A percentile compares a stretch with the other conserved stretches of the same genome.
Evolutionary conservation across 768 basidiomycete species (phyloP).

Genomic region (Phylloporus rhodoxanthus): DNA sequence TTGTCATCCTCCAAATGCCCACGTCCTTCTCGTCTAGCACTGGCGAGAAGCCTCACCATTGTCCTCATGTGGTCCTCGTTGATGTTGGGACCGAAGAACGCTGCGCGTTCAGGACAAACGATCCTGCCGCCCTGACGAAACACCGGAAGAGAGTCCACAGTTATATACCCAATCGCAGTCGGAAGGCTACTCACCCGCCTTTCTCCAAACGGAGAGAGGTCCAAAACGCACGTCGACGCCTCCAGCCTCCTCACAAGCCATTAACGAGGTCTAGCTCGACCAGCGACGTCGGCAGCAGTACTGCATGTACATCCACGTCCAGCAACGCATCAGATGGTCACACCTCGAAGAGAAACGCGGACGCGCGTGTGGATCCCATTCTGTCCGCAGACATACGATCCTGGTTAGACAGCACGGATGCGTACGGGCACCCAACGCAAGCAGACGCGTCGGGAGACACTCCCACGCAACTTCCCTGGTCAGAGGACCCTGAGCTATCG

Average conservation of each 20-base stretch:
- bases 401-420: neutral
- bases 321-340: neutral
- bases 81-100: neutral
- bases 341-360: neutral
- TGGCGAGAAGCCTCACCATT: conserved; percentile 13
- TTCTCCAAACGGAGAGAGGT: neutral
- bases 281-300: neutral
- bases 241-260: neutral
- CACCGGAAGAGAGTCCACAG: conserved; percentile 21
- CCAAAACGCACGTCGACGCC: neutral
- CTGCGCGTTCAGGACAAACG: conserved; percentile 20
- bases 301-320: neutral
- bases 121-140: conserved; percentile 22
- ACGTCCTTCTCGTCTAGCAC: conserved; percentile 10
- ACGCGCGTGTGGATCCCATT: neutral
- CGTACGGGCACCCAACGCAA: neutral
- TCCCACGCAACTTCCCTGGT: neutral
- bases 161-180: conserved; percentile 12
- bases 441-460: neutral
- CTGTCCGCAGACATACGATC: neutral
- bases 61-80: conserved; percentile 1
- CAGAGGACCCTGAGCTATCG: neutral
- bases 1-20: neutral
- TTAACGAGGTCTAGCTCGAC: neutral
- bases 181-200: neutral